Evolutionary conservation across 768 basidiomycete species (phyloP), one percentile per base, ranked within the genome.

Genomic region (Crucibulum laeve): DNA sequence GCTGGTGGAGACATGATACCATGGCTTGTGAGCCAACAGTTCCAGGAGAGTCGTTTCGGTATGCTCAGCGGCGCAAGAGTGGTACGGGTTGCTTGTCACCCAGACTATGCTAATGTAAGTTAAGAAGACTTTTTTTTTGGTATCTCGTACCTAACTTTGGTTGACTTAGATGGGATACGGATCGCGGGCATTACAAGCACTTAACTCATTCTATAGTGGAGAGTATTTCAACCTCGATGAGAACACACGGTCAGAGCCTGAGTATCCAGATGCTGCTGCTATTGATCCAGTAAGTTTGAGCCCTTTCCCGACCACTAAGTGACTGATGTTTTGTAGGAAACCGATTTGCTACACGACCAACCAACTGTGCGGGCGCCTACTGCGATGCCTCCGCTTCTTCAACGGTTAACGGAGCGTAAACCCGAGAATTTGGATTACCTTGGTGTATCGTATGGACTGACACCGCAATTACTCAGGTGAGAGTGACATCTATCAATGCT

Each of bases 1-100:
- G 86, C 88, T 2, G 87, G 91, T 0, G 96, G 96, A 1, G 96
- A 99, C 67, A 83, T 99, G 81, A 96, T 99, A 46, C 96, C 96
- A 0, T 99, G 96, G 95, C 71, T 96, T 19, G 70, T 99, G 36
- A 82, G 89, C 34, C 91, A 93, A 61, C 83, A 97, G 71, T 99
- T 90, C 73, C 92, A 96, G 69, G 96, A 99, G 63, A 85, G 78
- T 52, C 86, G 88, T 59, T 99, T 99, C 64, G 95, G 91, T 4
- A 72, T 79, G 64, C 67, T 99, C 50, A 92, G 90, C 30, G 96
- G 96, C 0, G 95, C 88, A 4, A 71, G 96, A 37, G 69, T 99
- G 18, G 94, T 99, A 13, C 73, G 96, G 45, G 84, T 99, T 40
- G 95, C 96, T 23, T 91, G 89, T 23, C 93, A 96, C 66, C 96